Conservation (phyloP, 1,284 basidiomycete genomes). For the Tilletia setariae region DNA sequence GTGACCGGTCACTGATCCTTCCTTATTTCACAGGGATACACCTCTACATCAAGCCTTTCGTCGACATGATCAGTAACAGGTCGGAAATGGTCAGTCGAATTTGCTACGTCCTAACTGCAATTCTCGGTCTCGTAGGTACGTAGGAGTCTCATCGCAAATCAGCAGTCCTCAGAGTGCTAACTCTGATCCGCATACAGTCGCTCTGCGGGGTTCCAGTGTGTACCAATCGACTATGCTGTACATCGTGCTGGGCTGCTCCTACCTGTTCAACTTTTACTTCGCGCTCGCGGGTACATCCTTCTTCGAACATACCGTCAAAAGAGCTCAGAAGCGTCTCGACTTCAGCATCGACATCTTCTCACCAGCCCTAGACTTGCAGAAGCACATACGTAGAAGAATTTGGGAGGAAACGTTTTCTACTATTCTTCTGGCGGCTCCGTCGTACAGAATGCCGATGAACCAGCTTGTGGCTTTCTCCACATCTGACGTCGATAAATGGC, state of each 20-base stretch:
- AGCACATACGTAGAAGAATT: conserved; percentile 70
- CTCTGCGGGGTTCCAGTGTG: conserved; percentile 40
- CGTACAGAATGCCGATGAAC: conserved; percentile 64
- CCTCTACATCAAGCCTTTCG: conserved; percentile 65
- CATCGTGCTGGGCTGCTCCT: conserved; percentile 31
- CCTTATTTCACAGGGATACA: conserved; percentile 57
- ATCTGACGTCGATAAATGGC: conserved; percentile 63
- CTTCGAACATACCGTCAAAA: conserved; percentile 55
- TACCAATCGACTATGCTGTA: conserved; percentile 47
- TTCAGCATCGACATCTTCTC: conserved; percentile 79
- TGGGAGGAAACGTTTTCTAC: conserved; percentile 76
- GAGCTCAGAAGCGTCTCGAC: conserved; percentile 66
- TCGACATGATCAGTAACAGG: conserved; percentile 71
- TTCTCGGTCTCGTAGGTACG: conserved; percentile 61
- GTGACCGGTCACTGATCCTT: neutral
- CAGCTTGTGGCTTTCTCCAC: conserved; percentile 66
- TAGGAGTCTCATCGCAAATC: neutral
- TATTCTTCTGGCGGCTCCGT: conserved; percentile 65
- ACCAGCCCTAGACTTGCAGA: conserved; percentile 67
- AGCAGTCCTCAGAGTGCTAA: neutral
- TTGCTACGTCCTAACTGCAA: conserved; percentile 68
- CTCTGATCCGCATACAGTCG: conserved; percentile 26
- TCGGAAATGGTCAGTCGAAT: conserved; percentile 71
- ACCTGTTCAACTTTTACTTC: conserved; percentile 47
- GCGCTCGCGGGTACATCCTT: conserved; percentile 30